Evolutionary conservation across 345 rosid species (phyloP), one percentile per base, ranked within the genome.

Genomic region (Moringa oleifera): DNA sequence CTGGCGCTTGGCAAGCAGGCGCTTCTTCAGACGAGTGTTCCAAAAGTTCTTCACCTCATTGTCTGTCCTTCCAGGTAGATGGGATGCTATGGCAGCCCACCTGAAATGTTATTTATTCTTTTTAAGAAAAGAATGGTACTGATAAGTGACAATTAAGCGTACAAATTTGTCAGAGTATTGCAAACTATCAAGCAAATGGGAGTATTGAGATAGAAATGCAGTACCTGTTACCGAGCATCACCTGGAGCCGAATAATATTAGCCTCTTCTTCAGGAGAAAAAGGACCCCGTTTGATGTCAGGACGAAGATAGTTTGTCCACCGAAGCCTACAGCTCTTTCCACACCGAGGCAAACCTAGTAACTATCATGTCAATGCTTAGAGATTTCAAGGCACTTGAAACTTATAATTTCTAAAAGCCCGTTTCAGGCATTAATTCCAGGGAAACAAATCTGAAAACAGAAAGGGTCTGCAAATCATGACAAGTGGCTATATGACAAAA

Each of bases 241-340:
- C 58, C 12, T 77, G 81, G 21, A 74, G 73, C 24, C 49, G 60
- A 51, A 71, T 61, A 18, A 80, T 69, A 3, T 60, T 58, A 25
- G 69, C 60, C 57, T 67, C 73, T 62, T 79, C 83, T 45, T 72
- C 69, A 20, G 74, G 68, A 25, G 75, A 17, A 71, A 75, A 75
- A 8, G 73, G 69, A 45, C 83, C 83, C 0, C 78, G 61, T 53
- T 70, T 73, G 25, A 79, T 73, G 25, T 62, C 68, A 21, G 80
- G 80, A 0, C 78, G 73, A 25, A 79, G 80, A 68, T 79, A 79
- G 68, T 79, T 76, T 31, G 55, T 68, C 83, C 80, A 75, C 51
- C 80, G 68, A 20, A 79, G 80, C 23, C 83, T 62, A 28, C 80
- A 73, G 25, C 83, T 79, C 68, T 76, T 79, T 10, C 83, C 80